Percentiles rank a stretch among this genome's conserved stretches.
phyloP scores from a whole-genome alignment of 2,329 filamentous ascomycete species.

The Ceratocystis huliohia region DNA sequence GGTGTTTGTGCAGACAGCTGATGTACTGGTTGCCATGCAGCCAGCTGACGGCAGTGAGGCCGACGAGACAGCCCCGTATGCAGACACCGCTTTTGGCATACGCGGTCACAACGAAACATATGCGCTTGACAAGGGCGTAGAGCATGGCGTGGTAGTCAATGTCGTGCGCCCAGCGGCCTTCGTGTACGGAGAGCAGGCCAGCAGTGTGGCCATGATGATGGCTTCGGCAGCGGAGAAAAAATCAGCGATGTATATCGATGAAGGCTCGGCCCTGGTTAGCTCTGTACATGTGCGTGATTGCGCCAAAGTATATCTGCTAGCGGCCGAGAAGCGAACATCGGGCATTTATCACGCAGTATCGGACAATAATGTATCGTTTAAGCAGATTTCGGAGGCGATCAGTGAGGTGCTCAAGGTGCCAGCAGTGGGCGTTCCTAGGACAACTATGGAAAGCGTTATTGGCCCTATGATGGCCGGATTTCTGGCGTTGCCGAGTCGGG shows the following conservation, averaged over 20 bases:
- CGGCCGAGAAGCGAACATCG: slow-evolving; percentile 27
- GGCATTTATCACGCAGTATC: slow-evolving; percentile 30
- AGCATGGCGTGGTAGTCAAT: slow-evolving; percentile 28
- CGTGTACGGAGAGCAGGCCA: slow-evolving; percentile 34
- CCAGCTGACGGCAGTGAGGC: slow-evolving; percentile 27
- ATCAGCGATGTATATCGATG: slow-evolving; percentile 26
- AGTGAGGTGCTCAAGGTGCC: slow-evolving; percentile 24
- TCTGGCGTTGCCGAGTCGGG: slow-evolving; percentile 27
- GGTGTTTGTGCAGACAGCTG: slow-evolving; percentile 30
- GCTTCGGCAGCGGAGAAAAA: slow-evolving; percentile 26
- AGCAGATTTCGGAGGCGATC: slow-evolving; percentile 26
- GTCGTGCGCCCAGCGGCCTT: slow-evolving; percentile 32
- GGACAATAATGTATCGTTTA: slow-evolving; percentile 27
- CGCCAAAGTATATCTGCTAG: slow-evolving; percentile 31
- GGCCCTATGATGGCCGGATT: slow-evolving; percentile 29
- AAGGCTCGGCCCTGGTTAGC: slow-evolving; percentile 25
- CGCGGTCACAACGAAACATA: slow-evolving; percentile 27
- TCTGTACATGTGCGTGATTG: slow-evolving; percentile 34
- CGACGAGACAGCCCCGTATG: slow-evolving; percentile 23
- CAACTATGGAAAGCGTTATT: slow-evolving; percentile 25
- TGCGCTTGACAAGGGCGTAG: slow-evolving; percentile 24
- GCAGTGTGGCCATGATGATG: slow-evolving; percentile 29
- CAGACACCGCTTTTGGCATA: slow-evolving; percentile 24
- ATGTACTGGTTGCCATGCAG: slow-evolving; percentile 24
- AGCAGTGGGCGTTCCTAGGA: slow-evolving; percentile 20